These are phyloP conservation scores for Aspergillus niger DNA, from an alignment of 2,329 filamentous ascomycete genomes.

Conservation along the genomic window DNA sequence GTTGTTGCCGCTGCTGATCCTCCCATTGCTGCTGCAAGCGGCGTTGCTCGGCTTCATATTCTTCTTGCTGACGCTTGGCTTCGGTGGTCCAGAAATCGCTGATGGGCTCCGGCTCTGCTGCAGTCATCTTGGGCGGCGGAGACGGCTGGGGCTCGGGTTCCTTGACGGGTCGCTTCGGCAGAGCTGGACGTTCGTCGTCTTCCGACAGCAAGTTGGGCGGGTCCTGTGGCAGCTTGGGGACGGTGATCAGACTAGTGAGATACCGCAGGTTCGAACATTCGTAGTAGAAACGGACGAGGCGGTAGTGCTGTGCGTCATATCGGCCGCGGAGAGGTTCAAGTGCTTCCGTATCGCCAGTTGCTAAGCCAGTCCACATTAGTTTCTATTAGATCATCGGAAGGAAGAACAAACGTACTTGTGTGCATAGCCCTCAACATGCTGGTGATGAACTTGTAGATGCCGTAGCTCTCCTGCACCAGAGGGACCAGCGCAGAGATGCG, in stretches of 20 bases:
- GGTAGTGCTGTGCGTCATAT: conserved; percentile 95
- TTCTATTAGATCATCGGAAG: background rate
- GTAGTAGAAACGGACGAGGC: conserved; percentile 96
- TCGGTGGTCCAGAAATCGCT: conserved; percentile 98
- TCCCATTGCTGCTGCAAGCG: conserved; percentile 86
- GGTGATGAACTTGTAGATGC: conserved; percentile 99
- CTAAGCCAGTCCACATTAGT: conserved; percentile 43
- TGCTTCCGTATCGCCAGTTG: conserved; percentile 90
- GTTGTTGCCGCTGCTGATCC: conserved; percentile 75
- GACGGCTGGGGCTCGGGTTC: conserved; percentile 71
- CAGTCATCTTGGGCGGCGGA: conserved; percentile 65
- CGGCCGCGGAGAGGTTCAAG: conserved; percentile 82
- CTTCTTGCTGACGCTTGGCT: conserved; percentile 84
- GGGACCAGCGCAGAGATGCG: conserved; percentile 91
- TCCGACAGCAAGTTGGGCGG: conserved; percentile 85
- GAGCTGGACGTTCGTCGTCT: conserved; percentile 77
- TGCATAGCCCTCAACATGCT: conserved; percentile 99
- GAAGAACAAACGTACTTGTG: conserved; percentile 63
- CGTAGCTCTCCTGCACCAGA: conserved; percentile 95
- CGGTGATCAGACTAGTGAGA: conserved; percentile 91
- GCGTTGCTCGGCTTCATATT: conserved; percentile 92
- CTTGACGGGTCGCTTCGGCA: conserved; percentile 73
- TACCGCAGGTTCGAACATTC: conserved; percentile 98
- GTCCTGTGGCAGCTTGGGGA: conserved; percentile 92
- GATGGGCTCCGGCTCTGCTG: conserved; percentile 85